Evolutionary conservation across 306 rosid genomes (phyloP), one percentile per base, ranked within the genome.

Genomic region (Prunus padus): DNA sequence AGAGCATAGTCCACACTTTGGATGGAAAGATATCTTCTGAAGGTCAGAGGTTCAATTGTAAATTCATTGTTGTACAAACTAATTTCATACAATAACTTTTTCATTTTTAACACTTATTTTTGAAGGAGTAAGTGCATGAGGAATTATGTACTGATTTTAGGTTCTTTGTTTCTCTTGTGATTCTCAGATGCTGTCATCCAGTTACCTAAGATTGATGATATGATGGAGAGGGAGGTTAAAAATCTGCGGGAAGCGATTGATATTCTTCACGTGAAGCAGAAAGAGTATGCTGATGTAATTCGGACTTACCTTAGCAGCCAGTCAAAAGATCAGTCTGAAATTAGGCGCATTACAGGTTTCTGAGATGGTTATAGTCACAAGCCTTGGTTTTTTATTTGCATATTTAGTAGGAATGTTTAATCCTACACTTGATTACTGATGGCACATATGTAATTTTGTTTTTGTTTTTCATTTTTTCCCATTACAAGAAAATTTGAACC

Each of bases 191-290:
- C 88, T 75, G 71, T 87, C 73, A 64, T 84, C 40, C 90, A 80
- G 47, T 80, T 89, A 80, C 85, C 96, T 61, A 92, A 84, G 90
- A 86, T 95, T 79, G 99, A 89, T 72, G 91, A 89, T 76, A 85
- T 92, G 93, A 83, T 79, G 82, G 82, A 89, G 83, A 87, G 86
- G 85, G 99, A 95, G 87, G 89, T 87, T 59, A 61, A 73, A 67
- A 81, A 82, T 74, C 86, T 95, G 31, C 76, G 62, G 18, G 81
- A 88, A 82, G 89, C 79, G 61, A 86, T 89, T 31, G 77, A 87
- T 77, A 20, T 84, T 86, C 96, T 95, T 78, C 89, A 89, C 45
- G 51, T 78, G 64, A 90, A 84, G 84, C 90, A 90, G 82, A 80
- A 82, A 79, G 96, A 89, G 54, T 95, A 89, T 81, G 73, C 85